phyloP scores from a whole-genome alignment of 768 basidiomycete genomes.

The Serendipita sp. region DNA sequence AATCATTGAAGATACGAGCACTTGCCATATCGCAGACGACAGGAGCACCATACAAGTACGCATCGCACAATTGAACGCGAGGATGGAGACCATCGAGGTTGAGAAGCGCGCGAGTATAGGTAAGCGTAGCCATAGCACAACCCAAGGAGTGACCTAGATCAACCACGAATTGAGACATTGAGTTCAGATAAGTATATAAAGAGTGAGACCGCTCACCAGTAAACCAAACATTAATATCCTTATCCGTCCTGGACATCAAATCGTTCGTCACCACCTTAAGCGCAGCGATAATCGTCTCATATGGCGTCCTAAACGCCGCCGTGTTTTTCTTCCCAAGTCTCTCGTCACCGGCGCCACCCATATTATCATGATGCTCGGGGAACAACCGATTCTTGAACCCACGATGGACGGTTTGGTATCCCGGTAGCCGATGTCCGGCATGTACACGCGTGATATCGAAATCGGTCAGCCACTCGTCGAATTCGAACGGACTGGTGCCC shows the following conservation, averaged over 20 bases:
- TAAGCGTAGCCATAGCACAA: constrained; percentile 13
- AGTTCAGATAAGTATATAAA: neutral
- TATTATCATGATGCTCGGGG: constrained; percentile 2
- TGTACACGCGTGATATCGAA: constrained; percentile 12
- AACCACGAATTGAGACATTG: neutral
- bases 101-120: constrained; percentile 13
- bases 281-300: constrained; percentile 12
- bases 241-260: constrained; percentile 10
- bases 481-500: constrained; percentile 13
- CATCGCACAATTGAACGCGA: constrained; percentile 11
- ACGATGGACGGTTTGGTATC: constrained; percentile 11
- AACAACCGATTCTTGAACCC: constrained; percentile 13
- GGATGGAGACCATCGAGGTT: constrained; percentile 11
- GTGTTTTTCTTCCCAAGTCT: neutral
- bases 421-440: constrained; percentile 12
- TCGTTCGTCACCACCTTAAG: constrained; percentile 10
- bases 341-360: neutral
- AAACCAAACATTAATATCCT: constrained; percentile 11
- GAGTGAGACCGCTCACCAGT: neutral
- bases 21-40: constrained; percentile 12
- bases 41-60: constrained; percentile 14
- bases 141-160: constrained; percentile 14
- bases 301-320: neutral
- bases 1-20: neutral
- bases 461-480: constrained; percentile 14